phyloP scores from a whole-genome alignment of 345 rosid species.

The Boechera retrofracta region DNA sequence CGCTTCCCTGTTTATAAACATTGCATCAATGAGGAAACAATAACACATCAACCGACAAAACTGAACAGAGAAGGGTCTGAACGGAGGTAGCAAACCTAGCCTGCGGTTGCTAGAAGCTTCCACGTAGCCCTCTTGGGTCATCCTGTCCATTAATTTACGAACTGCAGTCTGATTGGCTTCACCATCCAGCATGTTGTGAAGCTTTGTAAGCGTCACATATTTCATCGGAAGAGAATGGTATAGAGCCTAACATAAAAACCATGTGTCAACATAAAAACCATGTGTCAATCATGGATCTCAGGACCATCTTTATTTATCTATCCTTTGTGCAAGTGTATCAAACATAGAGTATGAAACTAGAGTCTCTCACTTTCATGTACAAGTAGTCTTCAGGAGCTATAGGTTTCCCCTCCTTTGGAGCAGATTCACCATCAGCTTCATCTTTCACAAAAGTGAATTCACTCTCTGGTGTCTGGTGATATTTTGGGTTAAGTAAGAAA shows the following conservation, averaged over 20 bases:
- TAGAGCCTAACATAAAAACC: slow-evolving; percentile 56
- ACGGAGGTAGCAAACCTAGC: slow-evolving; percentile 62
- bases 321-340: neutral
- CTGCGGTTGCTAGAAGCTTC: slow-evolving; percentile 77
- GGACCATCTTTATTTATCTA: slow-evolving; percentile 11
- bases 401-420: slow-evolving; percentile 49
- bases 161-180: slow-evolving; percentile 69
- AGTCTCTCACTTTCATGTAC: slow-evolving; percentile 75
- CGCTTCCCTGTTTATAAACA: slow-evolving; percentile 71
- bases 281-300: neutral
- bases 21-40: slow-evolving; percentile 16
- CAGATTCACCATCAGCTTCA: slow-evolving; percentile 57
- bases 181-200: slow-evolving; percentile 76
- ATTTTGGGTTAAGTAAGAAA: neutral
- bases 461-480: slow-evolving; percentile 54
- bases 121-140: slow-evolving; percentile 78
- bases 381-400: slow-evolving; percentile 57
- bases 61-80: slow-evolving; percentile 19
- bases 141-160: slow-evolving; percentile 71
- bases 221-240: slow-evolving; percentile 86
- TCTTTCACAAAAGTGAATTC: slow-evolving; percentile 77
- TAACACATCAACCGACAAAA: slow-evolving; percentile 12
- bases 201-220: slow-evolving; percentile 69
- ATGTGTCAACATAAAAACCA: neutral
- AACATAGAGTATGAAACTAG: slow-evolving; percentile 17